Base-by-base conservation (phyloP, 768 basidiomycete genomes). In the Boletus reticuloceps region DNA sequence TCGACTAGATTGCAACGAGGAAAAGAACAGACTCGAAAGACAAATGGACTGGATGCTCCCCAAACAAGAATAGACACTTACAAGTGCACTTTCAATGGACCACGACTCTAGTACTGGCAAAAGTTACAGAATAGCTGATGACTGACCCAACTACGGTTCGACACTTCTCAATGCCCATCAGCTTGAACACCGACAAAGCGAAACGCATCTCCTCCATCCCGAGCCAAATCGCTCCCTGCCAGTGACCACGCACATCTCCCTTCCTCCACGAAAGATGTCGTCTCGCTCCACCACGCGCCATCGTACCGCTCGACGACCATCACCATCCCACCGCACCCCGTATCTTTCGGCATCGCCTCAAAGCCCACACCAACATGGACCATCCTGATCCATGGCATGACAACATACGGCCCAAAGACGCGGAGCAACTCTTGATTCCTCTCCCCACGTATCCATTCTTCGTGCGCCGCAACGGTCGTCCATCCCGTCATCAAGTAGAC, bases 401-500 rank as follows among this genome's bases (percentile, higher is more conserved):
- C 62, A 19, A 77, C 20, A 20, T 72, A 61, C 6, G 68, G 61
- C 44, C 58, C 60, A n/a, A 76, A 65, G n/a, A 66, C 50, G 46
- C 52, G 50, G 39, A 78, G 56, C 22, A 80, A 59, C 34, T 63
- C 69, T 56, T 77, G 72, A 49, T 79, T 79, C 49, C 62, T 60
- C 4, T 73, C 67, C 51, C 75, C 76, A 6, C 55, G 58, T 17
- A 79, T 75, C 76, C 78, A 82, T 36, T 66, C 64, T 27, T 71
- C 57, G 59, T 81, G 80, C 10, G 74, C 72, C 12, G 55, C 60
- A 22, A 75, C 73, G 53, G 71, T 70, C 49, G 64, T 39, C 81
- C 80, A 82, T 12, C 79, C 79, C 1, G 77, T 74, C 31, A 79
- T 60, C 27, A 82, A 57, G 60, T 76, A 74, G 3, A 79, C 51